Evolutionary conservation across 495 filamentous ascomycete genomes (phyloP), one percentile per base, ranked within the genome.

Genomic region (Xylaria longipes): DNA sequence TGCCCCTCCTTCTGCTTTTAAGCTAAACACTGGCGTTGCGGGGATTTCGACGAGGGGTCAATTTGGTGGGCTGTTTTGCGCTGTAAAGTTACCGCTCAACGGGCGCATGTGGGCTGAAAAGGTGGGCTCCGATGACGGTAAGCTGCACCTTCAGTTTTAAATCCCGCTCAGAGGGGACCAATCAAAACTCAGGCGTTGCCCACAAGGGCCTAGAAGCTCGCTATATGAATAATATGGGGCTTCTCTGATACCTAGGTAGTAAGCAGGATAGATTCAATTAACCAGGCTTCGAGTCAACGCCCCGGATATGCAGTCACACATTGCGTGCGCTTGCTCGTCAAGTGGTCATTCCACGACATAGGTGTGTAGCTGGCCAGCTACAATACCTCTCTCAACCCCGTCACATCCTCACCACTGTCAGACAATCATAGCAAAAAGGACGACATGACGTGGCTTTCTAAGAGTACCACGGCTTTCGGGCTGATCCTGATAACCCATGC

Each of bases 401-500:
- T 15, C 45, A 39, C 2, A 31, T 29, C 68, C 12, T 70, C n/a
- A 3, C 56, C 33, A 27, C n/a, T 27, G 9, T 15, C 22, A n/a
- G 46, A 31, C 9, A 22, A 15, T 22, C 1, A 0, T 64, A 54
- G 17, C 12, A 41, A n/a, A 6, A 31, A 45, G 29, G 70, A 73
- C 35, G 37, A 7, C 17, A 93, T 93, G 91, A 88, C 89, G 71
- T 90, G 89, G 84, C 77, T 91, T 70, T 90, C 91, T 39, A 89
- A 88, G 70, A 71, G 89, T 43, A 84, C 90, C 61, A 92, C 90
- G 39, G 78, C 86, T 71, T 82, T 93, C 60, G 92, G 92, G 69
- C 81, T 91, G 6, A 69, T 93, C 66, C 82, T 94, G 65, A 86
- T 94, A 11, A 89, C 86, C 15, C 92, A 94, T 79, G 91, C 91